Conservation (phyloP, 768 basidiomycete genomes). For the Cyclocybe cylindracea region DNA sequence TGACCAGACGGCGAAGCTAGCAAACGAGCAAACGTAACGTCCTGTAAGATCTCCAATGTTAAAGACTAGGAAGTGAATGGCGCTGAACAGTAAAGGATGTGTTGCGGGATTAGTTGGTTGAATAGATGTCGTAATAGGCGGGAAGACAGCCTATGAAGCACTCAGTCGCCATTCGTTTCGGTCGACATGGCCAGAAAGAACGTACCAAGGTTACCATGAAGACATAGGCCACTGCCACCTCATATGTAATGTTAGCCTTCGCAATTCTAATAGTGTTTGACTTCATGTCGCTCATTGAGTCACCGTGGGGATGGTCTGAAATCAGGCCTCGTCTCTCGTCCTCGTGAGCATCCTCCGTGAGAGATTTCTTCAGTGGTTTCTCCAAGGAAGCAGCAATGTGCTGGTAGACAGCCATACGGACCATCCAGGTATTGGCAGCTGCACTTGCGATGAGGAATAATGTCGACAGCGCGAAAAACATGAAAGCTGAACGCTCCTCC, state of each 20-base stretch:
- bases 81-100: conserved; percentile 83
- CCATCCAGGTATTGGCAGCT: conserved; percentile 58
- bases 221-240: conserved; percentile 73
- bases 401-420: conserved; percentile 60
- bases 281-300: conserved; percentile 31
- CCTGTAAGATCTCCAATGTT: conserved; percentile 74
- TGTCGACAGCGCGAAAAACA: conserved; percentile 74
- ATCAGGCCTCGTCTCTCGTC: conserved; percentile 40
- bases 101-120: conserved; percentile 60
- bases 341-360: conserved; percentile 18
- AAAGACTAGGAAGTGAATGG: conserved; percentile 76
- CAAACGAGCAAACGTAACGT: conserved; percentile 67
- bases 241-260: conserved; percentile 66
- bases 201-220: conserved; percentile 81
- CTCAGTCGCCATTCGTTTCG: conserved; percentile 1
- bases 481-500: conserved; percentile 68
- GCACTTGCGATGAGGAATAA: conserved; percentile 59
- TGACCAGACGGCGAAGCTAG: conserved; percentile 68
- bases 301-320: conserved; percentile 24
- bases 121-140: conserved; percentile 82
- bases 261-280: conserved; percentile 52
- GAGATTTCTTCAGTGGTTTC: conserved; percentile 23
- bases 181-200: conserved; percentile 7
- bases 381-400: conserved; percentile 52
- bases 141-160: conserved; percentile 72